Percentiles rank a stretch among this genome's conserved stretches.
Evolutionary conservation across 108 stramenopile species (phyloP).

Genomic region (Nitzschia sp.): DNA sequence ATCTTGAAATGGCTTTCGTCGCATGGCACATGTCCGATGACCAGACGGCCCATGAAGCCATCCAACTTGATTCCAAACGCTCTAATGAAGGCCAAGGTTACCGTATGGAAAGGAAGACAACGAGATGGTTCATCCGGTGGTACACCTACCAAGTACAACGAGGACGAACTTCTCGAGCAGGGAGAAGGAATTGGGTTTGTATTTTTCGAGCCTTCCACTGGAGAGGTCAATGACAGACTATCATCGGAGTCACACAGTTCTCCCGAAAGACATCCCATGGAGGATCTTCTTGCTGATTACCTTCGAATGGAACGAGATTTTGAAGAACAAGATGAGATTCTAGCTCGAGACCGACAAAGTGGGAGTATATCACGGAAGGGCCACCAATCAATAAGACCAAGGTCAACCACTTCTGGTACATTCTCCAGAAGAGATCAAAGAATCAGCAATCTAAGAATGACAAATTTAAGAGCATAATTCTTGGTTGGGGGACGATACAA

Average conservation of each 20-base stretch:
- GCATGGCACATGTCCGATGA: conserved; percentile 22
- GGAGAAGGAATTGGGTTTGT: too few relatives aligned
- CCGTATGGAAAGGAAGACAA: conserved; percentile 7
- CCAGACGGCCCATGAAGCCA: conserved; percentile 19
- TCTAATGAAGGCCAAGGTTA: conserved; percentile 4
- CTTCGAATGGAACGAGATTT: conserved; percentile 2
- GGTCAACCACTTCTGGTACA: too few relatives aligned
- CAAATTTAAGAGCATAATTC: too few relatives aligned
- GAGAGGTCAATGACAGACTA: background rate
- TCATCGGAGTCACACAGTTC: background rate
- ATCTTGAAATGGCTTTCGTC: conserved; percentile 29
- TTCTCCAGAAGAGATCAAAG: too few relatives aligned
- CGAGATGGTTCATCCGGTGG: background rate
- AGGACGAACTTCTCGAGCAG: too few relatives aligned
- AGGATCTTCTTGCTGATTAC: background rate
- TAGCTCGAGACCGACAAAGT: background rate
- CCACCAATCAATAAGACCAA: too few relatives aligned
- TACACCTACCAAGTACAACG: background rate
- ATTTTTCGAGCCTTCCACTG: too few relatives aligned
- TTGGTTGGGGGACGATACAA: too few relatives aligned
- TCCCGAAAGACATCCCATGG: background rate
- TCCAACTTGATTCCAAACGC: conserved; percentile 18
- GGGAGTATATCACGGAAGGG: background rate
- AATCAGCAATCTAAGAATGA: too few relatives aligned
- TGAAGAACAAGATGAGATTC: background rate